phyloP scores from a whole-genome alignment of 805 yeast species.

The Metschnikowia colocasiae region DNA sequence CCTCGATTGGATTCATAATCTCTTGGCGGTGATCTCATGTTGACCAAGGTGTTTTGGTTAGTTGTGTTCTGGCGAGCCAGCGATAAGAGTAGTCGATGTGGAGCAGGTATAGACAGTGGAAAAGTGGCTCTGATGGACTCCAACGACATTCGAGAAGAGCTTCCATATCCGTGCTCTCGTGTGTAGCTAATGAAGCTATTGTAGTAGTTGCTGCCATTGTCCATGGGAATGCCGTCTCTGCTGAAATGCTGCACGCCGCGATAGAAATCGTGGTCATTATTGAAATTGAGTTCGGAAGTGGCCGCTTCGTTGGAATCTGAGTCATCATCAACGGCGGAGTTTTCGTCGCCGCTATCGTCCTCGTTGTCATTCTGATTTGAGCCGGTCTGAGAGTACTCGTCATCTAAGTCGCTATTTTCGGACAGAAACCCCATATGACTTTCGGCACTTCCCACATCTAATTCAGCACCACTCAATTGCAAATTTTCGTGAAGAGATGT shows the following conservation, averaged over 20 bases:
- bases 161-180: neutral
- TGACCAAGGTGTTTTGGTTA: conserved; percentile 19
- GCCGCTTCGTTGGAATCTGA: conserved; percentile 7
- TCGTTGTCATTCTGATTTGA: neutral
- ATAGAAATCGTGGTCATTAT: conserved; percentile 1
- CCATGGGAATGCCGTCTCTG: neutral
- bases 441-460: neutral
- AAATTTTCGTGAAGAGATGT: neutral
- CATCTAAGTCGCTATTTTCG: conserved; percentile 1
- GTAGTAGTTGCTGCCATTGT: neutral
- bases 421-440: neutral
- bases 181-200: neutral
- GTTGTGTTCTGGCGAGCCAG: conserved; percentile 26
- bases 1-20: conserved; percentile 9
- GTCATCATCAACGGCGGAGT: conserved; percentile 5
- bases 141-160: neutral
- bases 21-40: neutral
- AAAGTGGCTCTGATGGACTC: neutral
- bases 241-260: neutral
- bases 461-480: neutral
- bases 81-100: conserved; percentile 24
- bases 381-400: neutral
- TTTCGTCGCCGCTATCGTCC: conserved; percentile 6
- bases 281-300: neutral
- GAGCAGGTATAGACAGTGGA: neutral